These are phyloP conservation scores for Straminergon stramineum DNA, from an alignment of 225 moss, liverwort and hornwort species.

Conservation along the genomic window DNA sequence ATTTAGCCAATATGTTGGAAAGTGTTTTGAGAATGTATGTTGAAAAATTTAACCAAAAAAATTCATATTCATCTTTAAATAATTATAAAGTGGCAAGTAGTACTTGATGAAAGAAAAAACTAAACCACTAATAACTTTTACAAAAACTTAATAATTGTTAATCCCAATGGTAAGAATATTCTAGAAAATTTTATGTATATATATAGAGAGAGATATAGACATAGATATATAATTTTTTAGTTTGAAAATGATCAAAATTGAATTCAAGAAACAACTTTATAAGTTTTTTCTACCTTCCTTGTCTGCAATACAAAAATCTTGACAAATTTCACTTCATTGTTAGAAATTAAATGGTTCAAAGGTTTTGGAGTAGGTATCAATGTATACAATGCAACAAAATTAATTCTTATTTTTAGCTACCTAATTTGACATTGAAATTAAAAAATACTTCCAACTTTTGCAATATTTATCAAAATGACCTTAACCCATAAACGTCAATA, in stretches of 20 bases:
- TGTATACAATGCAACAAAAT: background rate
- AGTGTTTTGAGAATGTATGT: accelerated
- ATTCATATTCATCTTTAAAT: background rate
- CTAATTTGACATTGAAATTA: too few relatives aligned
- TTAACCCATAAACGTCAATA: too few relatives aligned
- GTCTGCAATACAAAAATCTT: background rate
- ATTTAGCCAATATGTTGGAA: background rate
- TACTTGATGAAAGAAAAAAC: background rate
- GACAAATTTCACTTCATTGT: background rate
- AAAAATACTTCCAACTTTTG: background rate
- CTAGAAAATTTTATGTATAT: too few relatives aligned
- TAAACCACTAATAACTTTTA: accelerated
- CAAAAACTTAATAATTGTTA: background rate
- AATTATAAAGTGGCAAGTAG: background rate
- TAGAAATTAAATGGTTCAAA: background rate
- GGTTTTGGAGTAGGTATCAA: background rate
- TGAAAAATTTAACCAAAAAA: accelerated
- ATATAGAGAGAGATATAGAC: too few relatives aligned
- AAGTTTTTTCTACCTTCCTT: background rate
- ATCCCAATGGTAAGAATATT: too few relatives aligned
- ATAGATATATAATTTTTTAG: too few relatives aligned
- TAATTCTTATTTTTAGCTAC: too few relatives aligned
- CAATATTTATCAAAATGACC: background rate
- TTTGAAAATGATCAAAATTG: background rate
- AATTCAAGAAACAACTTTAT: accelerated